Conservation (phyloP, 2,329 filamentous ascomycete genomes). For the Curvularia spicifera region DNA sequence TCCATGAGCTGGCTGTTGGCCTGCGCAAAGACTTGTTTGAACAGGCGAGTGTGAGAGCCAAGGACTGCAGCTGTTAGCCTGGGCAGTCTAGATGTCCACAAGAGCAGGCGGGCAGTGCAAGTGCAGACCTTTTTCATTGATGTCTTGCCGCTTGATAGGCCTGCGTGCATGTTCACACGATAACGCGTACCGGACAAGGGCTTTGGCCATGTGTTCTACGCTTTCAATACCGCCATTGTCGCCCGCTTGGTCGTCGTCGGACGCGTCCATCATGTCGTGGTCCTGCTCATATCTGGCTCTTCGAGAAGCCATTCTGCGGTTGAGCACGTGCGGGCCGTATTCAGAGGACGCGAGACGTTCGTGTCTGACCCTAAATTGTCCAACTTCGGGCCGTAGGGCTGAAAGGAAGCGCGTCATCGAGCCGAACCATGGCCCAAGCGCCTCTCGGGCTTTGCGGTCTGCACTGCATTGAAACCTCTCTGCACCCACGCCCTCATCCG, state of each 20-base stretch:
- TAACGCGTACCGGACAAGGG: slow-evolving; percentile 66
- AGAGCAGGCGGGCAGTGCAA: background rate
- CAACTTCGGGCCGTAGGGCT: slow-evolving; percentile 19
- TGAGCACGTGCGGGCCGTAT: background rate
- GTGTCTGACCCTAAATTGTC: background rate
- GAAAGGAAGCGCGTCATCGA: slow-evolving; percentile 19
- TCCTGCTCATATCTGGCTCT: slow-evolving; percentile 29
- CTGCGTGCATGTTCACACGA: slow-evolving; percentile 65
- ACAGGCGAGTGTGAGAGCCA: slow-evolving; percentile 70
- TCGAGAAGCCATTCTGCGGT: slow-evolving; percentile 4
- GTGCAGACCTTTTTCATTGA: slow-evolving; percentile 58
- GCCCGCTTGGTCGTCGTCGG: slow-evolving; percentile 25
- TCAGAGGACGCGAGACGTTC: background rate
- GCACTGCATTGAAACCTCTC: slow-evolving; percentile 1
- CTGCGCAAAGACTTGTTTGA: slow-evolving; percentile 76
- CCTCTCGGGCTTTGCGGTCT: slow-evolving; percentile 12
- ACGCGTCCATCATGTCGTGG: slow-evolving; percentile 24
- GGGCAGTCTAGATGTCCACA: background rate
- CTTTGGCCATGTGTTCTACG: slow-evolving; percentile 61
- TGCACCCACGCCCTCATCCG: slow-evolving; percentile 8
- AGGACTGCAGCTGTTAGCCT: slow-evolving; percentile 61
- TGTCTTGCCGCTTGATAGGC: slow-evolving; percentile 64
- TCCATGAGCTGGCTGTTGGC: slow-evolving; percentile 74
- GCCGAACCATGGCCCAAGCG: slow-evolving; percentile 14
- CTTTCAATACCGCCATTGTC: slow-evolving; percentile 23